Conservation (phyloP, 2,329 filamentous ascomycete genomes). For the Cucurbitaria berberidis region DNA sequence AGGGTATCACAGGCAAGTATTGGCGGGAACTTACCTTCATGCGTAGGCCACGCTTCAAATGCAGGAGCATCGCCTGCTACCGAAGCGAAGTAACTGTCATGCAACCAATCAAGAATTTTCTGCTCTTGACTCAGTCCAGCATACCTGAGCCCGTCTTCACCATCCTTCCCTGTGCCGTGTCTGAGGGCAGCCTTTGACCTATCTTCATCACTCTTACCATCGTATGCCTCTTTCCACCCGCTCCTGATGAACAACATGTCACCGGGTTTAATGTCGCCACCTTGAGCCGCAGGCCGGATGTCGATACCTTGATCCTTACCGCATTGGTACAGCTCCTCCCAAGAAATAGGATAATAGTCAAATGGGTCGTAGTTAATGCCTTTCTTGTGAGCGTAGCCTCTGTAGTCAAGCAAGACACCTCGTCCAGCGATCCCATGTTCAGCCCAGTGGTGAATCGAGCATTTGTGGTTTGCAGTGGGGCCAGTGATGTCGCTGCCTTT, state of each 20-base stretch:
- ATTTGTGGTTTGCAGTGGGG: slow-evolving; percentile 51
- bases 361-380: slow-evolving; percentile 52
- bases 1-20: background rate
- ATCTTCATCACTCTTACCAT: slow-evolving; percentile 50
- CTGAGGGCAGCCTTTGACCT: slow-evolving; percentile 49
- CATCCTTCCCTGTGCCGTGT: slow-evolving; percentile 51
- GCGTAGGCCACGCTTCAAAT: slow-evolving; percentile 68
- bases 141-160: slow-evolving; percentile 51
- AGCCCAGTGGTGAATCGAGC: slow-evolving; percentile 55
- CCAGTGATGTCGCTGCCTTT: slow-evolving; percentile 52
- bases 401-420: slow-evolving; percentile 54
- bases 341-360: slow-evolving; percentile 52
- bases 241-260: slow-evolving; percentile 71
- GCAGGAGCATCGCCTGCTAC: slow-evolving; percentile 68
- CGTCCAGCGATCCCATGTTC: slow-evolving; percentile 54
- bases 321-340: slow-evolving; percentile 60
- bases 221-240: slow-evolving; percentile 66
- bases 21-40: slow-evolving; percentile 41
- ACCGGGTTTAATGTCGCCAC: slow-evolving; percentile 63
- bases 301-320: slow-evolving; percentile 67
- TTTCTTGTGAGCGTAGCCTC: slow-evolving; percentile 50
- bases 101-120: slow-evolving; percentile 68
- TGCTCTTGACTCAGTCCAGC: slow-evolving; percentile 61
- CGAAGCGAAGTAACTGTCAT: slow-evolving; percentile 71
- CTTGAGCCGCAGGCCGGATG: slow-evolving; percentile 61